phyloP scores from a whole-genome alignment of 2,329 filamentous ascomycete genomes.

The Coniochaeta hoffmannii region DNA sequence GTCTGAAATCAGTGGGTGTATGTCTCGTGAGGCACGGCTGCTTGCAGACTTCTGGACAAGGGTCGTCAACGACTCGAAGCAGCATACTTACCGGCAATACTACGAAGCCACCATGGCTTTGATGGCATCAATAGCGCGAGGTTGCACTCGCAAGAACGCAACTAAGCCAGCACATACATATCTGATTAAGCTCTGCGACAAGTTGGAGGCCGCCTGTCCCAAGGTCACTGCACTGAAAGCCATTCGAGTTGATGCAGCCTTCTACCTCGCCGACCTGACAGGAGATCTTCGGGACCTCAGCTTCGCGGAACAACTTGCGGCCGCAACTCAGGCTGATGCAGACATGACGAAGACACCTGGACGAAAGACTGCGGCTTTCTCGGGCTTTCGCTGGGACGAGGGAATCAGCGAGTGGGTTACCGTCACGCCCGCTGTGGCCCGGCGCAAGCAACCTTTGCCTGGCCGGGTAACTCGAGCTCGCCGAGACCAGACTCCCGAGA shows the following conservation, averaged over 20 bases:
- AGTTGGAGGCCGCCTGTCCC: conserved; percentile 23
- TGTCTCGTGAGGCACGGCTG: not conserved
- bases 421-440: conserved; percentile 9
- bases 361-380: conserved; percentile 8
- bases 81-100: conserved; percentile 9
- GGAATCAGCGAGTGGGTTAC: conserved; percentile 30
- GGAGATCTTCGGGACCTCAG: conserved; percentile 45
- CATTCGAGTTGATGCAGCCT: conserved; percentile 39
- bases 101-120: conserved; percentile 29
- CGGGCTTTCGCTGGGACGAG: conserved; percentile 27
- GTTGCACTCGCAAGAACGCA: conserved; percentile 32
- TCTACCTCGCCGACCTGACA: conserved; percentile 43
- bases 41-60: not conserved
- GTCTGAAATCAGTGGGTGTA: not conserved
- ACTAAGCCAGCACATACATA: conserved; percentile 28
- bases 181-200: conserved; percentile 31
- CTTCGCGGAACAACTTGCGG: conserved; percentile 36
- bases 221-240: conserved; percentile 24
- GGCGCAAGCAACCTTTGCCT: conserved; percentile 1
- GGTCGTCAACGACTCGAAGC: not conserved
- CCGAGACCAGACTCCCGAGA: not conserved
- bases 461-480: not conserved
- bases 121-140: conserved; percentile 37
- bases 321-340: not conserved
- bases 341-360: not conserved